These are phyloP conservation scores for Lodderomyces theae DNA, from an alignment of 1,139 yeast genomes.

Conservation along the genomic window DNA sequence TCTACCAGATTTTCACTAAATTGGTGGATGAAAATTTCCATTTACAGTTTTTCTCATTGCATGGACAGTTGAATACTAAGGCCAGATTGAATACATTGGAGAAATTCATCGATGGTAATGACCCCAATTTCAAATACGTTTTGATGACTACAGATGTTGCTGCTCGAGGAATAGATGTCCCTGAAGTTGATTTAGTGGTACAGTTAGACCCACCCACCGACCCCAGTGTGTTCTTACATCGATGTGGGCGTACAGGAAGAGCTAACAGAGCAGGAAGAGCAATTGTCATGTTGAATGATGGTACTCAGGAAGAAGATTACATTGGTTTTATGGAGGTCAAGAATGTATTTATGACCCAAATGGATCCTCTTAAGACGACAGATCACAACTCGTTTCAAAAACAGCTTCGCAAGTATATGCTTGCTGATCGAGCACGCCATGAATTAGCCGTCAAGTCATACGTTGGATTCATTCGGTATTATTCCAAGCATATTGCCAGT, in stretches of 20 bases:
- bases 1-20: conserved; percentile 54
- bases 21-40: conserved; percentile 13
- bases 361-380: conserved; percentile 24
- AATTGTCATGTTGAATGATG: conserved; percentile 63
- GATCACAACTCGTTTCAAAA: conserved; percentile 24
- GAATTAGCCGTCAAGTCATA: conserved; percentile 78
- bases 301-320: conserved; percentile 74
- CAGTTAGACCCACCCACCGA: conserved; percentile 92
- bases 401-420: conserved; percentile 53
- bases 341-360: conserved; percentile 52
- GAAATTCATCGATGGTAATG: conserved; percentile 50
- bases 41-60: conserved; percentile 64
- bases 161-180: conserved; percentile 90
- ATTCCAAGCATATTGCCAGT: conserved; percentile 85
- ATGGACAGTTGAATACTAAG: conserved; percentile 78
- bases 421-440: conserved; percentile 73
- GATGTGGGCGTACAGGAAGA: conserved; percentile 92
- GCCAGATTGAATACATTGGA: conserved; percentile 71
- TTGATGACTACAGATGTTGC: conserved; percentile 84
- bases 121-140: conserved; percentile 48
- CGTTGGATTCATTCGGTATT: conserved; percentile 80
- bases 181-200: conserved; percentile 84
- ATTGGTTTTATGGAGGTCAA: conserved; percentile 78
- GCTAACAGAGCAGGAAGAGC: conserved; percentile 85
- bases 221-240: conserved; percentile 80